phyloP scores from a whole-genome alignment of 495 filamentous ascomycete genomes.

The Melanomma pulvis-pyrius region DNA sequence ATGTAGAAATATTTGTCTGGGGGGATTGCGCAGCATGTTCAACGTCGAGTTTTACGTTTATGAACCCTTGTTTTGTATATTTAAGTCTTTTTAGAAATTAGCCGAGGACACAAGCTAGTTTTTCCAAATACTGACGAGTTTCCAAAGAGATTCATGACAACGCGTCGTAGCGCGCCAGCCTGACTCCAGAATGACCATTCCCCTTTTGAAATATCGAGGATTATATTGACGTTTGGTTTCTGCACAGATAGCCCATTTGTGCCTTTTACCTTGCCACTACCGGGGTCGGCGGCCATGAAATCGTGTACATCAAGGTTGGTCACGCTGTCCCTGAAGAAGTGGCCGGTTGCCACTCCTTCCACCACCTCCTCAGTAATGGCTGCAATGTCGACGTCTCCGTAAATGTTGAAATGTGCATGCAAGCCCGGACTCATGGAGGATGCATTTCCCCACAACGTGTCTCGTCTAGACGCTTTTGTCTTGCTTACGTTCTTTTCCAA shows the following conservation, averaged over 20 bases:
- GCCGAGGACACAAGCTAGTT: neutral
- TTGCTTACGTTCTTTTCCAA: slow-evolving; percentile 5
- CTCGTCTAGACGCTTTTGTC: neutral
- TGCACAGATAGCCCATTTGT: neutral
- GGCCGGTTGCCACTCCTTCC: slow-evolving; percentile 2
- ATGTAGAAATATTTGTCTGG: neutral
- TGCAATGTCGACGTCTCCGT: slow-evolving; percentile 2
- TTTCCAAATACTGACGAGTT: slow-evolving; percentile 8
- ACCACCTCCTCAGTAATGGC: slow-evolving; percentile 4
- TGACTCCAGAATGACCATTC: slow-evolving; percentile 16
- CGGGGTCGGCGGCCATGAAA: neutral
- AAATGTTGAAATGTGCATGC: slow-evolving; percentile 11
- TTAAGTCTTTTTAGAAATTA: slow-evolving; percentile 3
- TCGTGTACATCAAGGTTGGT: neutral
- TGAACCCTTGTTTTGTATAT: slow-evolving; percentile 20
- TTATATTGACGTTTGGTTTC: neutral
- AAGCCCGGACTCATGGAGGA: neutral
- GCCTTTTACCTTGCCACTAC: neutral
- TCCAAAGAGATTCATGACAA: slow-evolving; percentile 30
- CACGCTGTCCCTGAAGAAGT: neutral
- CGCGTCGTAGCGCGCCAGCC: slow-evolving; percentile 12
- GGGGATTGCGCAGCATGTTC: neutral
- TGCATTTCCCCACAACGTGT: neutral
- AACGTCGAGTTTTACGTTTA: slow-evolving; percentile 4
- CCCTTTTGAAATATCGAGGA: neutral